Evolutionary conservation across 2,329 filamentous ascomycete genomes (phyloP).

Genomic region (Alternaria ventricosa): DNA sequence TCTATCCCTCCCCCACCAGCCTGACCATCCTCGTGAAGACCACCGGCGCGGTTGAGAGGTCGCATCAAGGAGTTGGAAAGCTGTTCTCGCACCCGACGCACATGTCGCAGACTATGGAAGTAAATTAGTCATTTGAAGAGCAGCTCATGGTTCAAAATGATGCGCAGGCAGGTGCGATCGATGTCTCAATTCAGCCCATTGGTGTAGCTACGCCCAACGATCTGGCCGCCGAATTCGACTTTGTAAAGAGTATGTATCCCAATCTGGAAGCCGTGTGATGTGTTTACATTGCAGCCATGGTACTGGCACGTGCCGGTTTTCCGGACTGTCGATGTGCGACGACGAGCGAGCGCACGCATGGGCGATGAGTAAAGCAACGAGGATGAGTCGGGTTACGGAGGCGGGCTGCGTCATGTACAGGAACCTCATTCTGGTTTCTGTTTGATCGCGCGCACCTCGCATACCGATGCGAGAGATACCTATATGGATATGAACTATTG

Average conservation of each 20-base stretch:
- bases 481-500: slow-evolving; percentile 63
- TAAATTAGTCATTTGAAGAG: slow-evolving; percentile 23
- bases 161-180: slow-evolving; percentile 32
- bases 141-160: slow-evolving; percentile 23
- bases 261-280: slow-evolving; percentile 63
- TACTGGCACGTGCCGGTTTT: slow-evolving; percentile 64
- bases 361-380: slow-evolving; percentile 49
- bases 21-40: slow-evolving; percentile 32
- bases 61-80: slow-evolving; percentile 22
- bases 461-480: slow-evolving; percentile 65
- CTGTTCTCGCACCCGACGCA: slow-evolving; percentile 23
- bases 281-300: slow-evolving; percentile 67
- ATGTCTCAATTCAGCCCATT: slow-evolving; percentile 71
- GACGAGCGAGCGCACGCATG: slow-evolving; percentile 64
- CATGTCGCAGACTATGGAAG: slow-evolving; percentile 24
- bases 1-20: slow-evolving; percentile 34
- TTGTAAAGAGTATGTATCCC: slow-evolving; percentile 56
- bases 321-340: slow-evolving; percentile 66
- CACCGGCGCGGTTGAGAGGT: slow-evolving; percentile 31
- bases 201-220: slow-evolving; percentile 57
- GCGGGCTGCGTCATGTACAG: slow-evolving; percentile 65
- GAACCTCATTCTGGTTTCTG: slow-evolving; percentile 69
- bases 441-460: slow-evolving; percentile 57
- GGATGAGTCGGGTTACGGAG: slow-evolving; percentile 64
- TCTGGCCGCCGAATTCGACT: slow-evolving; percentile 51